phyloP scores from a whole-genome alignment of 2,329 filamentous ascomycete species.

The Trichophyton benhamiae region DNA sequence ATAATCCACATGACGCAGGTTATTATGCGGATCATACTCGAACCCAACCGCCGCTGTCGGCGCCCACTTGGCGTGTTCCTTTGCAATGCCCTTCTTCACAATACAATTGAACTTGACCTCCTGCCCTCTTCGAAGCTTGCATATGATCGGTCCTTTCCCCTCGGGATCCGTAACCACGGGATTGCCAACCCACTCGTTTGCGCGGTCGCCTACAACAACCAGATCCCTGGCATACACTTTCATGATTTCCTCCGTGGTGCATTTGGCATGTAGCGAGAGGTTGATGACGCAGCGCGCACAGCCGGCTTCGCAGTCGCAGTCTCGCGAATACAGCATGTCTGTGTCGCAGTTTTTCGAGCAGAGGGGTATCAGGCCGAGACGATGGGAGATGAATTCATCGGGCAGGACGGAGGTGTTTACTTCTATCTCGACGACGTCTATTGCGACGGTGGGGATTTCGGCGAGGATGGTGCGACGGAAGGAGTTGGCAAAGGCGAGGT shows the following conservation, averaged over 20 bases:
- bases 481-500: constrained; percentile 89
- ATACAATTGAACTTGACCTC: constrained; percentile 83
- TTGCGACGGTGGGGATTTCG: constrained; percentile 86
- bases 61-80: constrained; percentile 98
- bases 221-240: constrained; percentile 88
- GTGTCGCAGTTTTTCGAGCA: constrained; percentile 78
- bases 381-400: constrained; percentile 86
- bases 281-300: constrained; percentile 85
- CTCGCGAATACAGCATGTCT: constrained; percentile 70
- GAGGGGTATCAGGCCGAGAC: constrained; percentile 82
- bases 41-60: constrained; percentile 87
- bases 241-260: constrained; percentile 76
- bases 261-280: constrained; percentile 72
- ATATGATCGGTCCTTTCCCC: constrained; percentile 70
- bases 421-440: constrained; percentile 83
- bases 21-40: constrained; percentile 97
- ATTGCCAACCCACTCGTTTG: constrained; percentile 62
- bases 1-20: constrained; percentile 77
- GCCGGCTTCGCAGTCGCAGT: constrained; percentile 93
- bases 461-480: constrained; percentile 92
- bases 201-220: constrained; percentile 55
- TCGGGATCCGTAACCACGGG: constrained; percentile 77
- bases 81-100: constrained; percentile 96
- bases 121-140: constrained; percentile 80
- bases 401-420: constrained; percentile 98